Evolutionary conservation across 2,329 filamentous ascomycete genomes (phyloP).

Genomic region (Hypoxylon sp.): DNA sequence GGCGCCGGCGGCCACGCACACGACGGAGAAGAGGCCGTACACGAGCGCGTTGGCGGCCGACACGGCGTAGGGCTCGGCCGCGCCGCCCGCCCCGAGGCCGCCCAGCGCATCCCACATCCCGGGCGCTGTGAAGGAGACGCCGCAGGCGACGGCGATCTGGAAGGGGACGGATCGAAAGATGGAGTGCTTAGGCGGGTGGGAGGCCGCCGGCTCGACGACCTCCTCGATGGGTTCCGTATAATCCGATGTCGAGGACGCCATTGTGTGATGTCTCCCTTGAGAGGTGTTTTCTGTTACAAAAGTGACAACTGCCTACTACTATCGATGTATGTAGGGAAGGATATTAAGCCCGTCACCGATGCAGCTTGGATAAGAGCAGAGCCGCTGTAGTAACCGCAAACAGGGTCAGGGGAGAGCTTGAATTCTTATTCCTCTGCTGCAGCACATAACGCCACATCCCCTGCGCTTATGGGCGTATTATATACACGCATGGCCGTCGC

Average conservation of each 20-base stretch:
- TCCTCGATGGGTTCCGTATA: constrained; percentile 25
- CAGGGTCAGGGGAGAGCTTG: not conserved
- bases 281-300: not conserved
- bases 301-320: not conserved
- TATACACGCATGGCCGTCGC: constrained; percentile 25
- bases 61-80: constrained; percentile 57
- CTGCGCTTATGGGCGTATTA: constrained; percentile 15
- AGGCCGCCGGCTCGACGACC: constrained; percentile 10
- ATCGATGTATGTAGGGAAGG: not conserved
- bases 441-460: not conserved
- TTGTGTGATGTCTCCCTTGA: constrained; percentile 10
- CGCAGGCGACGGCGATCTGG: constrained; percentile 56
- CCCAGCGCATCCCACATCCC: constrained; percentile 60
- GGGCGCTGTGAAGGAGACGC: constrained; percentile 57
- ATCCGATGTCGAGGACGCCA: constrained; percentile 33
- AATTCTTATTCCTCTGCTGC: not conserved
- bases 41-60: constrained; percentile 61
- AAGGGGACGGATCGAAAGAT: constrained; percentile 52
- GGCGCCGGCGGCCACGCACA: constrained; percentile 57
- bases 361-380: not conserved
- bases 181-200: constrained; percentile 42
- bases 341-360: not conserved
- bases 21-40: constrained; percentile 59
- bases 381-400: not conserved
- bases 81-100: constrained; percentile 57